Conservation (phyloP, 768 basidiomycete genomes). For the Boletus reticulatus region DNA sequence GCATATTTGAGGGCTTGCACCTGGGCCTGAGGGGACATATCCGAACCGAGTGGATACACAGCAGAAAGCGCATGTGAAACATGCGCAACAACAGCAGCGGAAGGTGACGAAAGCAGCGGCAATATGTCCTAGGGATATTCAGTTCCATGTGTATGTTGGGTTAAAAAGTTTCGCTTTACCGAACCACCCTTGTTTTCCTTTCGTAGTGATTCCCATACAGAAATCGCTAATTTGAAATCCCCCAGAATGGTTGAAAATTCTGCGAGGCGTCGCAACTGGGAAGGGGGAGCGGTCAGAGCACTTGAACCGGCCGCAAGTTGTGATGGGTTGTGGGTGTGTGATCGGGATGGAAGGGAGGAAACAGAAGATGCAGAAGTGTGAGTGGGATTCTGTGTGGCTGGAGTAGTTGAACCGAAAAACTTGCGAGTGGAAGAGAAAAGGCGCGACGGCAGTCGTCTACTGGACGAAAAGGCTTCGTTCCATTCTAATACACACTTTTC, state of each 20-base stretch:
- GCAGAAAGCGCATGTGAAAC: slow-evolving; percentile 57
- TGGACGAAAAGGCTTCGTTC: slow-evolving; percentile 86
- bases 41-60: slow-evolving; percentile 42
- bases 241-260: slow-evolving; percentile 94
- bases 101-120: slow-evolving; percentile 68
- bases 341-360: slow-evolving; percentile 34
- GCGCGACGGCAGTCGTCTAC: slow-evolving; percentile 75
- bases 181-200: slow-evolving; percentile 89
- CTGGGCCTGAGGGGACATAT: slow-evolving; percentile 61
- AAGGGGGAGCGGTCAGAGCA: slow-evolving; percentile 39
- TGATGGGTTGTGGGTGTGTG: slow-evolving; percentile 38
- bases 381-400: slow-evolving; percentile 44
- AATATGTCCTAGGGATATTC: slow-evolving; percentile 66
- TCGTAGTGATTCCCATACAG: slow-evolving; percentile 82
- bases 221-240: slow-evolving; percentile 80
- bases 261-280: slow-evolving; percentile 83
- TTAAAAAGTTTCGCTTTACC: slow-evolving; percentile 38
- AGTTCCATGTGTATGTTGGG: slow-evolving; percentile 4
- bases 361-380: slow-evolving; percentile 39
- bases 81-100: slow-evolving; percentile 57
- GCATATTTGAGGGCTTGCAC: slow-evolving; percentile 66
- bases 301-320: slow-evolving; percentile 22
- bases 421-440: slow-evolving; percentile 86
- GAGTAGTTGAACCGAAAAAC: slow-evolving; percentile 66
- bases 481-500: slow-evolving; percentile 91